Conservation (phyloP, 345 rosid genomes). For the Euphorbia peplus region DNA sequence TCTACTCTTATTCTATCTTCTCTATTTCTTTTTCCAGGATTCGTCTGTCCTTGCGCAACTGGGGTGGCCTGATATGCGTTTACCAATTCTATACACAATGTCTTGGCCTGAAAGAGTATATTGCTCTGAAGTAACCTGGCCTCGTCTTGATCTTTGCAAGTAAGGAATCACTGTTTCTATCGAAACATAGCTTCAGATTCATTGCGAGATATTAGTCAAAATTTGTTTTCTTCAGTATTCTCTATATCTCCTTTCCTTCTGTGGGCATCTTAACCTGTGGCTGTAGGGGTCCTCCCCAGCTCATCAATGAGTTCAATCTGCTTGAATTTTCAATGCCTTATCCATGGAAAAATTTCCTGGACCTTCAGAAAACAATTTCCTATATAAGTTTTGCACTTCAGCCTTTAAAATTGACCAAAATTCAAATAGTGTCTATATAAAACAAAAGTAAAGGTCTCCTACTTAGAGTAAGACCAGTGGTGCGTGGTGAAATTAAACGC, state of each 20-base stretch:
- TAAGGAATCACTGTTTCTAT: conserved; percentile 28
- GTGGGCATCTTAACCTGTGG: background rate
- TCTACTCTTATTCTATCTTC: conserved; percentile 8
- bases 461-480: background rate
- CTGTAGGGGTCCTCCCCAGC: background rate
- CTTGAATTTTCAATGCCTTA: background rate
- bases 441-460: background rate
- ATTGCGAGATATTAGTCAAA: background rate
- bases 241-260: background rate
- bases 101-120: conserved; percentile 95
- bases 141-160: conserved; percentile 97
- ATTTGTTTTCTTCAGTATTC: background rate
- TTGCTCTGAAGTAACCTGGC: conserved; percentile 96
- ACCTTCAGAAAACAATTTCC: background rate
- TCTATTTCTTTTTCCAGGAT: conserved; percentile 48
- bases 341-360: background rate
- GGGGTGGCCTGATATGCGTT: conserved; percentile 98
- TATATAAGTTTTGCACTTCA: background rate
- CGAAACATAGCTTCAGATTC: conserved; percentile 2
- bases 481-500: background rate
- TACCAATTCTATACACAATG: conserved; percentile 93
- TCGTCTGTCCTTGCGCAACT: conserved; percentile 90
- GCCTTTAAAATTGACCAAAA: background rate
- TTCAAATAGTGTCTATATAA: background rate
- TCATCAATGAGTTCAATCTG: background rate